Evolutionary conservation across 2,329 filamentous ascomycete species (phyloP), one percentile per base, ranked within the genome.

Genomic region (Monosporascus sp.): DNA sequence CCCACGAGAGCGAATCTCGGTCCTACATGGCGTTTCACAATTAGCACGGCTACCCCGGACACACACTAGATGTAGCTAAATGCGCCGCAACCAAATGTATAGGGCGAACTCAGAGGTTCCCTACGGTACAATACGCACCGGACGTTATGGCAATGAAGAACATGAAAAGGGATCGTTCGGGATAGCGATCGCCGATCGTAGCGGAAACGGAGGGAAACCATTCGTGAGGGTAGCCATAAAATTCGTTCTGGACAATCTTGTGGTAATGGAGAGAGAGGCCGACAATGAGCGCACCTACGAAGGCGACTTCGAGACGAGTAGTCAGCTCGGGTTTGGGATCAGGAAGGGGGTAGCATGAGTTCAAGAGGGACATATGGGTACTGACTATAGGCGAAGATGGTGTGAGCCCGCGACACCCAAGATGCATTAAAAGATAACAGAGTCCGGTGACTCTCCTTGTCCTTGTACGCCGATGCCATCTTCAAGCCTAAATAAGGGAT

Each of bases 161-260:
- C 83, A 96, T 93, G 72, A 99, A 99, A 65, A 97, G 88, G 17
- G 94, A 96, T 55, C 94, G 87, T 74, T 99, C 94, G 50, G 94
- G 94, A 67, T 97, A 97, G 60, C 92, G 86, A 72, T 99, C 94
- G 69, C 94, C 94, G 74, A 99, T 99, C 37, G 94, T 97, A 41
- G 94, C 87, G 31, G 93, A 97, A 22, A 97, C 92, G 44, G 92
- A 96, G 54, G 92, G 92, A 67, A 96, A 96, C 92, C 92, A 97
- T 77, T 97, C 92, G 62, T 96, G 79, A 2, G 92, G 92, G 68
- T 95, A 96, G 63, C 90, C 90, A 72, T 91, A 96, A 75, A 92
- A 89, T 73, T 99, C 91, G 73, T 99, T 99, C 73, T 97, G 80
- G 52, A 99, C 94, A 62, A 99, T 99, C 77, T 99, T 99, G 67